phyloP scores from a whole-genome alignment of 2,329 filamentous ascomycete species.

The Fusarium longipes region DNA sequence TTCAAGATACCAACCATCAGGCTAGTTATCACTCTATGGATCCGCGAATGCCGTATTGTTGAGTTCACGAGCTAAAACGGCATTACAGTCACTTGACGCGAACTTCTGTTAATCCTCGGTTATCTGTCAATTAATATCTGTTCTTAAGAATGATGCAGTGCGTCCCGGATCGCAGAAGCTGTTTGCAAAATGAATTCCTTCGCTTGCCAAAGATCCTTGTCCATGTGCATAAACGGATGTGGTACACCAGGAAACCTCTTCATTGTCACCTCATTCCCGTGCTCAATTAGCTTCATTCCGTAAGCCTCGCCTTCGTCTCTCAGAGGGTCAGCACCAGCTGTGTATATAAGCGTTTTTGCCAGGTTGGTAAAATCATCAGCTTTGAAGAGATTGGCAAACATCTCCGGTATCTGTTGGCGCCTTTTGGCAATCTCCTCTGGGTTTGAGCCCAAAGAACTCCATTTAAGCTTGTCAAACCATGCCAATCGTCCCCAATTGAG shows the following conservation, averaged over 20 bases:
- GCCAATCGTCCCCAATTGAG: slow-evolving; percentile 9
- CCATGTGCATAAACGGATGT: slow-evolving; percentile 64
- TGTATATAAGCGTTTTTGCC: slow-evolving; percentile 6
- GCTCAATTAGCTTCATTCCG: slow-evolving; percentile 54
- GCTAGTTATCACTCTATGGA: too few species aligned
- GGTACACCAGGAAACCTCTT: slow-evolving; percentile 60
- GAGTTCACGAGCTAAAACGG: too few species aligned
- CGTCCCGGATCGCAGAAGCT: slow-evolving; percentile 47
- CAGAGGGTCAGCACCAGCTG: slow-evolving; percentile 37
- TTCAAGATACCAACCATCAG: too few species aligned
- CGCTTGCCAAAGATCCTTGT: slow-evolving; percentile 52
- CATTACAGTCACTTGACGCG: too few species aligned
- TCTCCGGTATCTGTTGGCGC: not conserved
- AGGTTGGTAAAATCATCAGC: slow-evolving; percentile 6
- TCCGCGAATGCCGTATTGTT: too few species aligned
- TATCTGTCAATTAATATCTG: too few species aligned
- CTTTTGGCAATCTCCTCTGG: not conserved
- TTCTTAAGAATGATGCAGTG: not conserved
- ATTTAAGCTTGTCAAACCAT: slow-evolving; percentile 23
- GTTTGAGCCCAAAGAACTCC: not conserved
- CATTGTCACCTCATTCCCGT: slow-evolving; percentile 59
- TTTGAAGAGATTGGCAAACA: slow-evolving; percentile 7
- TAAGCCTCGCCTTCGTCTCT: slow-evolving; percentile 63
- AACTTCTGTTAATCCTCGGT: too few species aligned
- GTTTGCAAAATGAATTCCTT: slow-evolving; percentile 50